phyloP scores from a whole-genome alignment of 2,329 filamentous ascomycete species.

The Curvularia sp. region DNA sequence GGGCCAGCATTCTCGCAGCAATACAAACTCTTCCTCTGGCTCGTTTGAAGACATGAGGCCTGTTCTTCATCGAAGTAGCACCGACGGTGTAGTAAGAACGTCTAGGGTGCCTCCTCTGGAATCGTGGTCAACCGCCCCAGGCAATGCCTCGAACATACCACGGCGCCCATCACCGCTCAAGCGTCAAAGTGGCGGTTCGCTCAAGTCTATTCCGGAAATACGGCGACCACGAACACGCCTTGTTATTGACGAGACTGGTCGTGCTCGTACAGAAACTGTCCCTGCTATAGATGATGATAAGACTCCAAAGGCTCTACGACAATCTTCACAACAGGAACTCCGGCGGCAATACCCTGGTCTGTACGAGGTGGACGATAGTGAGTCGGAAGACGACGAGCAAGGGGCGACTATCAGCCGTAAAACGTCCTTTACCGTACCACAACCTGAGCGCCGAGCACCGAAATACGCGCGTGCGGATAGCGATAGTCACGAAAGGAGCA shows the following conservation, averaged over 20 bases:
- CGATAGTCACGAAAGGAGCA: slow-evolving; percentile 34
- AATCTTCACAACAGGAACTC: slow-evolving; percentile 35
- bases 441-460: slow-evolving; percentile 39
- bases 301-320: slow-evolving; percentile 34
- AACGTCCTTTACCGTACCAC: slow-evolving; percentile 46
- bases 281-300: slow-evolving; percentile 46
- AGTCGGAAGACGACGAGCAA: slow-evolving; percentile 47
- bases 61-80: slow-evolving; percentile 56
- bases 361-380: slow-evolving; percentile 52
- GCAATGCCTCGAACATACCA: slow-evolving; percentile 43
- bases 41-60: slow-evolving; percentile 43
- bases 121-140: slow-evolving; percentile 33
- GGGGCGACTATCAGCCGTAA: slow-evolving; percentile 44
- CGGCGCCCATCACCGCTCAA: slow-evolving; percentile 58
- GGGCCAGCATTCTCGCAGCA: slow-evolving; percentile 50
- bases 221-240: slow-evolving; percentile 53
- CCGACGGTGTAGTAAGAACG: slow-evolving; percentile 51
- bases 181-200: slow-evolving; percentile 50
- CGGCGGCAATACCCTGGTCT: slow-evolving; percentile 53
- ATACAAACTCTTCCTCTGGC: slow-evolving; percentile 50
- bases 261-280: slow-evolving; percentile 56
- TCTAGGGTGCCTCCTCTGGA: slow-evolving; percentile 40
- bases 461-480: slow-evolving; percentile 49
- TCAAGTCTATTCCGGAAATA: slow-evolving; percentile 56
- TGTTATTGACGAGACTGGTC: slow-evolving; percentile 57